Conservation (phyloP, 148 eudicot genomes). For the Suaeda aralocaspica region DNA sequence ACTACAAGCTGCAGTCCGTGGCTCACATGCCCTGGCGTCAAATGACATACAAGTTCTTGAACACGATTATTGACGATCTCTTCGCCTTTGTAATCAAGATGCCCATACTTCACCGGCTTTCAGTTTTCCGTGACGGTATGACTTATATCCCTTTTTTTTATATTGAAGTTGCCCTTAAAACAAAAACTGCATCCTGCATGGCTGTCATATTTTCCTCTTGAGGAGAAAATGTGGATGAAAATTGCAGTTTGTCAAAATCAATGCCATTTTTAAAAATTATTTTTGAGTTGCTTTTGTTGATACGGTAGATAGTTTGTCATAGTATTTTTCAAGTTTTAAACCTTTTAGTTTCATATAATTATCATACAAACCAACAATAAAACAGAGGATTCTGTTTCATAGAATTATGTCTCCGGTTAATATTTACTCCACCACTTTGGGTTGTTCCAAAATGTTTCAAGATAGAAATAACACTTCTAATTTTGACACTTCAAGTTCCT, state of each 20-base stretch:
- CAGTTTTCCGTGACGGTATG: constrained; percentile 99
- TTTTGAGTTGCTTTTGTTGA: no score
- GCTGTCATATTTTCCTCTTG: no score
- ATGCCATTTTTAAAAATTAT: no score
- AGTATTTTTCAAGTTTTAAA: not conserved
- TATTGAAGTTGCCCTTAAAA: not conserved
- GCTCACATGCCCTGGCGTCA: constrained; percentile 99
- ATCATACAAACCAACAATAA: not conserved
- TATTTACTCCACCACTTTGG: no score
- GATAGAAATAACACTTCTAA: not conserved
- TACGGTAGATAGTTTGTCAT: constrained; percentile 21
- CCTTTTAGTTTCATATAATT: not conserved
- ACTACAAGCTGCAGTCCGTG: constrained; percentile 92
- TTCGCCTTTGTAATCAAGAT: constrained; percentile 97
- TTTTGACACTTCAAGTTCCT: not conserved
- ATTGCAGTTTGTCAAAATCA: not conserved
- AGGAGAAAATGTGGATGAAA: not conserved
- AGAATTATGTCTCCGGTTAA: no score
- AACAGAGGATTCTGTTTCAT: constrained; percentile 25
- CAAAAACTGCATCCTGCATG: no score
- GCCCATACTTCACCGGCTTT: constrained; percentile 87
- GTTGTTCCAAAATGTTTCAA: no score
- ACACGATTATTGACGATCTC: constrained; percentile 95
- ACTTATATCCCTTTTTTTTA: not conserved
- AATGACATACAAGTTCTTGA: constrained; percentile 98